A percentile compares a stretch with the other conserved stretches of the same genome.
Conservation (phyloP, 2,329 filamentous ascomycete genomes). For the Fusarium falciforme region DNA sequence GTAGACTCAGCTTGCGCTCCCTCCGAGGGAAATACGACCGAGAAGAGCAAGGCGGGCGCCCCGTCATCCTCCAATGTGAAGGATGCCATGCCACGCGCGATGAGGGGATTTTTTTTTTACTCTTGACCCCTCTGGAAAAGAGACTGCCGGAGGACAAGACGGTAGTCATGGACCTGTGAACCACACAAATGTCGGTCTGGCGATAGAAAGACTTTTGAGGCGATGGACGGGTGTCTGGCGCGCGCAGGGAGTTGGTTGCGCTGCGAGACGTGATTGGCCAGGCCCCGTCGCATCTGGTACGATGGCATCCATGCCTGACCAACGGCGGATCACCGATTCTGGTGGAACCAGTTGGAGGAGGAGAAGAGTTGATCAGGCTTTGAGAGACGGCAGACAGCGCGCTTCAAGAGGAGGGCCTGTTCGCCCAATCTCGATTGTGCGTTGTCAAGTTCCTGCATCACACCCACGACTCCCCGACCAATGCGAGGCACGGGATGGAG, state of each 20-base stretch:
- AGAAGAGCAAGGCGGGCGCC: conserved; percentile 15
- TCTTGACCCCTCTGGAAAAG: neutral
- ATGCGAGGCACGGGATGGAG: conserved; percentile 10
- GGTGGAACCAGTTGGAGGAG: conserved; percentile 37
- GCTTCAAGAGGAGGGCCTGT: conserved; percentile 28
- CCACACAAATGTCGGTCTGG: conserved; percentile 42
- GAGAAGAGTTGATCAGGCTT: conserved; percentile 24
- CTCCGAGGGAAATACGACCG: conserved; percentile 16
- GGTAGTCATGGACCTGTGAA: conserved; percentile 11
- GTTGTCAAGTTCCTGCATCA: conserved; percentile 42
- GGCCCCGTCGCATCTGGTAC: conserved; percentile 25
- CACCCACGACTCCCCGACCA: conserved; percentile 8
- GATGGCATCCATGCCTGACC: conserved; percentile 30
- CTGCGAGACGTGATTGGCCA: conserved; percentile 36
- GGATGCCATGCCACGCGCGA: neutral
- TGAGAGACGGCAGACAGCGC: conserved; percentile 5
- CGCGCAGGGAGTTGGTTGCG: conserved; percentile 24
- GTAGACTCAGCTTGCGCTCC: conserved; percentile 8
- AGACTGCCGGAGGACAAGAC: conserved; percentile 16
- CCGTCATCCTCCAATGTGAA: neutral
- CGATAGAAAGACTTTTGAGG: conserved; percentile 26
- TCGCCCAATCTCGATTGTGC: conserved; percentile 40
- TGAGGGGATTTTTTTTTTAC: conserved; percentile 3
- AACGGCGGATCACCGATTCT: conserved; percentile 38
- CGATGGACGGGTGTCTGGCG: conserved; percentile 32